Evolutionary conservation across 179 eudicot genomes (phyloP).

Genomic region (Camellia oleifera): DNA sequence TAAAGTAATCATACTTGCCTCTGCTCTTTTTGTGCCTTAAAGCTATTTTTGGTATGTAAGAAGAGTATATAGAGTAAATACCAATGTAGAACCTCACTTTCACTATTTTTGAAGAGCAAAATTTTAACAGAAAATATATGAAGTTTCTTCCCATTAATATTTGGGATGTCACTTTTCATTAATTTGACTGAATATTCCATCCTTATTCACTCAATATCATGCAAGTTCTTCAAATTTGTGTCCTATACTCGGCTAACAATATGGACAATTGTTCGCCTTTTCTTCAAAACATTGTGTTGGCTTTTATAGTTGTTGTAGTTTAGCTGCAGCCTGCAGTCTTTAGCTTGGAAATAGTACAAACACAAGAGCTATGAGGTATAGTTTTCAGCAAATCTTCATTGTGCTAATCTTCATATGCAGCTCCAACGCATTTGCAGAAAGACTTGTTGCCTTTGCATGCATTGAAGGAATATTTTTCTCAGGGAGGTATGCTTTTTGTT

Average conservation of each 20-base stretch:
- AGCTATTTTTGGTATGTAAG: not conserved
- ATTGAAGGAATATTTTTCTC: conserved; percentile 82
- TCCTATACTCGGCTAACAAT: not conserved
- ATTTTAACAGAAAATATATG: not conserved
- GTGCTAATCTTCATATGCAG: conserved; percentile 32
- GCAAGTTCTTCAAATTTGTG: not conserved
- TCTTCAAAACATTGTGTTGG: not conserved
- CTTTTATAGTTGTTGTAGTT: not conserved
- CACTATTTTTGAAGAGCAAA: not conserved
- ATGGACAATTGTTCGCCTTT: not conserved
- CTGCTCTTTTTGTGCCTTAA: conserved; percentile 6
- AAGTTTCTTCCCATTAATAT: not conserved
- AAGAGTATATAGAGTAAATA: not conserved
- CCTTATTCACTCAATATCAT: not conserved
- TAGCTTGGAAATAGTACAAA: not conserved
- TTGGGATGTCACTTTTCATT: not conserved
- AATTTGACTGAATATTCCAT: not conserved
- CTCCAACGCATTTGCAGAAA: conserved; percentile 65
- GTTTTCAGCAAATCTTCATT: conserved; percentile 1
- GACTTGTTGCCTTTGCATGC: conserved; percentile 82
- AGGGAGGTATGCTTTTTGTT: conserved; percentile 49
- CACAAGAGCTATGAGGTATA: not conserved
- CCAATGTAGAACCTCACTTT: not conserved
- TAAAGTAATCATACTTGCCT: too few relatives aligned
- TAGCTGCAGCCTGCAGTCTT: not conserved